Evolutionary conservation across 306 rosid genomes (phyloP).

Genomic region (Sophora flavescens): DNA sequence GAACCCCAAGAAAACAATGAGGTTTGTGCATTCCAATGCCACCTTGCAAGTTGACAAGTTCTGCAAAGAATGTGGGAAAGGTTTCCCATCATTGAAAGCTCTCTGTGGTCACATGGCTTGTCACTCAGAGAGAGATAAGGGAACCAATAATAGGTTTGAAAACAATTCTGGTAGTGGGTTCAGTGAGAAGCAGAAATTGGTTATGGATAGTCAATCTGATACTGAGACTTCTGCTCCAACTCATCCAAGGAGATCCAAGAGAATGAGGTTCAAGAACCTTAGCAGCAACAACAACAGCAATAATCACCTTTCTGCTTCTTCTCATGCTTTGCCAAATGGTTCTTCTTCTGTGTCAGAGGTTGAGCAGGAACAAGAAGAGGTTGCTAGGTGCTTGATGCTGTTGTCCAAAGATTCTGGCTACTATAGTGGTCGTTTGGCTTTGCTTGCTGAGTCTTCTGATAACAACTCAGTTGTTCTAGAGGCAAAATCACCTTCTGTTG

Average conservation of each 20-base stretch:
- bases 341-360: slow-evolving; percentile 64
- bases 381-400: slow-evolving; percentile 78
- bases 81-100: slow-evolving; percentile 82
- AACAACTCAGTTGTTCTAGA: slow-evolving; percentile 71
- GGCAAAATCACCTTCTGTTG: slow-evolving; percentile 63
- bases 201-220: slow-evolving; percentile 73
- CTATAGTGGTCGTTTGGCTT: slow-evolving; percentile 50
- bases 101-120: slow-evolving; percentile 90
- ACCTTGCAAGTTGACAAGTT: slow-evolving; percentile 48
- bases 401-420: slow-evolving; percentile 65
- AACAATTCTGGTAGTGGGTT: slow-evolving; percentile 44
- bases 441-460: slow-evolving; percentile 72
- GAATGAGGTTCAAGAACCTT: slow-evolving; percentile 55
- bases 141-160: slow-evolving; percentile 46
- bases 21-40: slow-evolving; percentile 64
- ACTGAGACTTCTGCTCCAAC: slow-evolving; percentile 64
- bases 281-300: slow-evolving; percentile 32
- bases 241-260: slow-evolving; percentile 52
- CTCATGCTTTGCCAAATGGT: slow-evolving; percentile 11
- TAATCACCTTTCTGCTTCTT: slow-evolving; percentile 27
- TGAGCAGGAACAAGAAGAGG: slow-evolving; percentile 74
- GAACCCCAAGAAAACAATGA: slow-evolving; percentile 78
- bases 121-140: slow-evolving; percentile 77
- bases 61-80: slow-evolving; percentile 88
- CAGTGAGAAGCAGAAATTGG: slow-evolving; percentile 57